A percentile compares a stretch with the other conserved stretches of the same genome.
Evolutionary conservation across 2,329 filamentous ascomycete species (phyloP).

Genomic region (Dactylellina leptospora): DNA sequence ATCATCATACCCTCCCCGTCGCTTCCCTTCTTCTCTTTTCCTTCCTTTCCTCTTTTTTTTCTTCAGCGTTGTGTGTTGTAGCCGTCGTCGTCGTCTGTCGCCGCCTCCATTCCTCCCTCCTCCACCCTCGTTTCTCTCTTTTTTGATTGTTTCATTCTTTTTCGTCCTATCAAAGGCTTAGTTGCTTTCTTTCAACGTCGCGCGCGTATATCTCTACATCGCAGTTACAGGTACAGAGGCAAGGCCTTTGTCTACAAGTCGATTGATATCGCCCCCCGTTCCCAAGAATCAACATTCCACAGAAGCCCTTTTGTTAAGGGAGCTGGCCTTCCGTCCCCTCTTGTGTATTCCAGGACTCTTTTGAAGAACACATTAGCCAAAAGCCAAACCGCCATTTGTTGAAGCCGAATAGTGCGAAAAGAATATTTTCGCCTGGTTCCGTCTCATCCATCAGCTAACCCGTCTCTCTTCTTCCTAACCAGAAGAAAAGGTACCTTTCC

Average conservation of each 20-base stretch:
- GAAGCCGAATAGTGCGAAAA: slow-evolving; percentile 43
- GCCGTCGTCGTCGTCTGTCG: slow-evolving; percentile 49
- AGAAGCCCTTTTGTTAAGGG: slow-evolving; percentile 54
- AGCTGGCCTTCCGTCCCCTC: slow-evolving; percentile 51
- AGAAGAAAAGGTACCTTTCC: slow-evolving; percentile 33
- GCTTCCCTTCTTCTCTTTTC: slow-evolving; percentile 10
- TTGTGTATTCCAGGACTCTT: slow-evolving; percentile 15
- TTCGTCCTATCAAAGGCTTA: slow-evolving; percentile 53
- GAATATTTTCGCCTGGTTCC: slow-evolving; percentile 42
- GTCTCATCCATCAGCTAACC: slow-evolving; percentile 40
- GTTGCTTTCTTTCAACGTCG: slow-evolving; percentile 54
- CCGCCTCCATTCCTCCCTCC: slow-evolving; percentile 26
- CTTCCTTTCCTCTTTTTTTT: slow-evolving; percentile 23
- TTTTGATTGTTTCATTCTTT: slow-evolving; percentile 54
- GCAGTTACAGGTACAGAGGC: slow-evolving; percentile 43
- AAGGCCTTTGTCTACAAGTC: slow-evolving; percentile 53
- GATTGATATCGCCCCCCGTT: slow-evolving; percentile 52
- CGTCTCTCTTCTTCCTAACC: slow-evolving; percentile 34
- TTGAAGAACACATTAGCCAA: not conserved
- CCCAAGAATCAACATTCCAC: slow-evolving; percentile 49
- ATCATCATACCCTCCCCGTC: slow-evolving; percentile 44
- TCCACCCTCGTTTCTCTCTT: slow-evolving; percentile 35
- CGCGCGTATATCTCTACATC: slow-evolving; percentile 45
- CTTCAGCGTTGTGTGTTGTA: slow-evolving; percentile 53
- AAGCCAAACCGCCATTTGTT: slow-evolving; percentile 19